phyloP scores from a whole-genome alignment of 2,329 filamentous ascomycete genomes.

The Fusarium foetens region DNA sequence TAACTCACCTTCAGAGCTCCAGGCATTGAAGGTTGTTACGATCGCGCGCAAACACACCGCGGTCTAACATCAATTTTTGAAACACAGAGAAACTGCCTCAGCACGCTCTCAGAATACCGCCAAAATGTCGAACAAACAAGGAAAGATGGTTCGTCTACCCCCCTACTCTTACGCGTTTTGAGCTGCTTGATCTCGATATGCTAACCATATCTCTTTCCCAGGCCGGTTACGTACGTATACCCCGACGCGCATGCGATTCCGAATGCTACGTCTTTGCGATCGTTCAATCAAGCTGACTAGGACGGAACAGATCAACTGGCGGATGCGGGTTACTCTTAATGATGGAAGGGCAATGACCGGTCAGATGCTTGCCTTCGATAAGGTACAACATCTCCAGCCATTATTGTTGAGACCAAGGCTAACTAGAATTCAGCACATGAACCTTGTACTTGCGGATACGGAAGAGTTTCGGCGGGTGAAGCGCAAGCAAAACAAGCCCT shows the following conservation, averaged over 20 bases:
- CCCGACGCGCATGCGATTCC: conserved; percentile 20
- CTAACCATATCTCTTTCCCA: conserved; percentile 68
- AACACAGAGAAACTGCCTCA: conserved; percentile 47
- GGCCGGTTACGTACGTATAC: conserved; percentile 75
- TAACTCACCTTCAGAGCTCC: conserved; percentile 56
- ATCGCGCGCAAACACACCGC: conserved; percentile 54
- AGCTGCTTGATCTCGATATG: conserved; percentile 60
- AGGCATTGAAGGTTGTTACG: conserved; percentile 55
- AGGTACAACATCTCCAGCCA: conserved; percentile 64
- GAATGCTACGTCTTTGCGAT: background rate
- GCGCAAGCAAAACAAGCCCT: conserved; percentile 79
- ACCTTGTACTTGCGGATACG: conserved; percentile 96
- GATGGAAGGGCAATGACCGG: conserved; percentile 97
- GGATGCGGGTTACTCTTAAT: conserved; percentile 95
- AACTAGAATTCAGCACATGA: conserved; percentile 81
- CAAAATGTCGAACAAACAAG: conserved; percentile 79
- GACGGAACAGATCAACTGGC: conserved; percentile 88
- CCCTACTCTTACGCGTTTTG: conserved; percentile 34
- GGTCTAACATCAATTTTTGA: conserved; percentile 57
- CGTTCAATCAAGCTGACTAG: conserved; percentile 21
- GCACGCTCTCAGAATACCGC: conserved; percentile 44
- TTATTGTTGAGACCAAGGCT: conserved; percentile 10
- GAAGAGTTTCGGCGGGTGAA: conserved; percentile 96
- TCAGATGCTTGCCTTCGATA: conserved; percentile 98
- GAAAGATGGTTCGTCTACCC: conserved; percentile 88